phyloP scores from a whole-genome alignment of 345 rosid genomes.

The Murraya koenigii region DNA sequence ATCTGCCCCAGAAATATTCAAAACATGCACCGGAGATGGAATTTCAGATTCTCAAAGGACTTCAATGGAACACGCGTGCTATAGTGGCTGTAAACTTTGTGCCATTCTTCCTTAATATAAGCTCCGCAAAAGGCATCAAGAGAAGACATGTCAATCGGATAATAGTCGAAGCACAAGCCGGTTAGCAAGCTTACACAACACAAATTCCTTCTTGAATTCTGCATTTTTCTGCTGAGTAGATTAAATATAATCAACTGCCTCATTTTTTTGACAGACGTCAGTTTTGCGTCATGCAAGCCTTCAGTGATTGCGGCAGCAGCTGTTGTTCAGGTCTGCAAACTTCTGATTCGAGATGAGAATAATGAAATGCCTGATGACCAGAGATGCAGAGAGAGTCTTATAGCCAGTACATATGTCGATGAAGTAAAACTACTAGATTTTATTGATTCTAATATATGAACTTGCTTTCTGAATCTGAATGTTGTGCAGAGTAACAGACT shows the following conservation, averaged over 20 bases:
- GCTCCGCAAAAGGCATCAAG: no score
- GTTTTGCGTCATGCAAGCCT: background rate
- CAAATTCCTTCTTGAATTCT: background rate
- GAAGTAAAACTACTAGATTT: background rate
- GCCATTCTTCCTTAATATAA: no score
- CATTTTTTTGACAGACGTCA: background rate
- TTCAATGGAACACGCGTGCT: no score
- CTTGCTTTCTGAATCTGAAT: no score
- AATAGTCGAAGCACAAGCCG: background rate
- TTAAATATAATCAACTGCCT: background rate
- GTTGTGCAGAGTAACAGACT: no score
- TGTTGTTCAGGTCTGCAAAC: background rate
- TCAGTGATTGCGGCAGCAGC: constrained; percentile 10
- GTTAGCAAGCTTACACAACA: background rate
- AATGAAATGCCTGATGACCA: background rate
- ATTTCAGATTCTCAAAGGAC: no score
- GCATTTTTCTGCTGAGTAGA: background rate
- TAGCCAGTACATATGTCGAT: background rate
- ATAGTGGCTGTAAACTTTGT: no score
- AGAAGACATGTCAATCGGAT: background rate
- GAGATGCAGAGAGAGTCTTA: background rate
- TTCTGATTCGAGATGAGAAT: background rate
- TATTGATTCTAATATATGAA: background rate
- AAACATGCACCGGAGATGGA: no score
- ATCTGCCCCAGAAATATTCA: no score